phyloP scores from a whole-genome alignment of 768 basidiomycete species.

The Trichaptum fuscoviolaceum region DNA sequence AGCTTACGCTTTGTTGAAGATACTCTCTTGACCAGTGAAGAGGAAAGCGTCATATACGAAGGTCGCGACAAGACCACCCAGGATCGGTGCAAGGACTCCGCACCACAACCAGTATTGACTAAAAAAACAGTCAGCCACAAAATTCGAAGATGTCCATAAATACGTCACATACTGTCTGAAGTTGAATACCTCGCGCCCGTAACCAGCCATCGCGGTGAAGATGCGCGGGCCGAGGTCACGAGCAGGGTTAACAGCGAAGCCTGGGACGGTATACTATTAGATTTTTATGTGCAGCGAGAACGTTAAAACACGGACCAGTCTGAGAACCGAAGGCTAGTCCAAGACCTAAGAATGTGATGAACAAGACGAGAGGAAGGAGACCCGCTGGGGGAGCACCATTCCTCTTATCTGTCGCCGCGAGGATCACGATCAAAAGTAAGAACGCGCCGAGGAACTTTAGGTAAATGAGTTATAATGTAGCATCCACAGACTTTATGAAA shows the following conservation, averaged over 20 bases:
- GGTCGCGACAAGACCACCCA: conserved; percentile 51
- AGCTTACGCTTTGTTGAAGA: conserved; percentile 49
- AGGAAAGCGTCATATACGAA: conserved; percentile 55
- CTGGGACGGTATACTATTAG: conserved; percentile 19
- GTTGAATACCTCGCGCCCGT: conserved; percentile 48
- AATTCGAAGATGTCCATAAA: background rate
- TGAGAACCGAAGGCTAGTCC: conserved; percentile 55
- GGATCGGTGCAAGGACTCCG: conserved; percentile 52
- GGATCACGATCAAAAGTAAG: conserved; percentile 48
- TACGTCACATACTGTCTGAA: conserved; percentile 33
- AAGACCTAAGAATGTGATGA: conserved; percentile 55
- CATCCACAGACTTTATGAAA: background rate
- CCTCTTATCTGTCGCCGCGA: conserved; percentile 47
- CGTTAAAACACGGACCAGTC: conserved; percentile 28
- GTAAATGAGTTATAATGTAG: background rate
- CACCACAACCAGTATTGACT: conserved; percentile 76
- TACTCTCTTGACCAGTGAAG: conserved; percentile 50
- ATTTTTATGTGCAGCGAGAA: conserved; percentile 3
- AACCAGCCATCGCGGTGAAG: conserved; percentile 70
- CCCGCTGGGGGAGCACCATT: conserved; percentile 45
- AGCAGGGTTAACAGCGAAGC: conserved; percentile 63
- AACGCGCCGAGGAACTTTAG: conserved; percentile 50
- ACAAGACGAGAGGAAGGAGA: conserved; percentile 49
- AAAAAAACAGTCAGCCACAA: conserved; percentile 18
- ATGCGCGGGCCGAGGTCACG: conserved; percentile 69